These are phyloP conservation scores for Backusella psychrophila DNA, from an alignment of 192 early-diverging fungal species.

Conservation along the genomic window DNA sequence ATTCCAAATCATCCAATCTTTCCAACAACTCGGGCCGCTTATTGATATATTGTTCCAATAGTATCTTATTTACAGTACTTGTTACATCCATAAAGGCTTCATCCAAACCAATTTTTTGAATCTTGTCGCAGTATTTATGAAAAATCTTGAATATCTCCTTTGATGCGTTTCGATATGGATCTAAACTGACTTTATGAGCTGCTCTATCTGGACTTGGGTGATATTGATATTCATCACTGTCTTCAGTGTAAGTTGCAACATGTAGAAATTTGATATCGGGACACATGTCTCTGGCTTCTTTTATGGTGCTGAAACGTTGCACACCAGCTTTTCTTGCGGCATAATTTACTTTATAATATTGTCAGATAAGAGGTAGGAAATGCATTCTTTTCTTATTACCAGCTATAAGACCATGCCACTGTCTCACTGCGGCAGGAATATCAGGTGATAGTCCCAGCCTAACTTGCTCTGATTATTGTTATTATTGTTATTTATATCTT, in stretches of 20 bases:
- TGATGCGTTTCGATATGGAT: conserved; percentile 76
- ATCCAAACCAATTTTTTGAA: conserved; percentile 78
- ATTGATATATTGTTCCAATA: conserved; percentile 45
- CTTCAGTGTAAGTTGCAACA: conserved; percentile 76
- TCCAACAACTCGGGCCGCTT: conserved; percentile 35
- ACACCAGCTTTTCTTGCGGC: conserved; percentile 79
- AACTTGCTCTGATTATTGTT: conserved; percentile 53
- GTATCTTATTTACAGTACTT: conserved; percentile 54
- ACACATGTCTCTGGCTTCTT: conserved; percentile 50
- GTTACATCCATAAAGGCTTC: conserved; percentile 91
- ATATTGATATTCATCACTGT: conserved; percentile 65
- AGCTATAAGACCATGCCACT: conserved; percentile 87
- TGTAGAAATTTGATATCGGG: conserved; percentile 73
- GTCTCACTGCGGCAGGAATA: conserved; percentile 81
- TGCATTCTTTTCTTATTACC: conserved; percentile 17
- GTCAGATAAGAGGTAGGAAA: no score
- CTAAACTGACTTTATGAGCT: conserved; percentile 90
- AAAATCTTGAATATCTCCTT: conserved; percentile 73
- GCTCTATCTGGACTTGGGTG: conserved; percentile 58
- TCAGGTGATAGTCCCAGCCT: conserved; percentile 64
- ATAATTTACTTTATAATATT: conserved; percentile 65
- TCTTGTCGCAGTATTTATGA: conserved; percentile 48
- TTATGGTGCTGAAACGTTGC: conserved; percentile 53
- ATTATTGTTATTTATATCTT: neutral
- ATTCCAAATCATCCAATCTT: conserved; percentile 24